A percentile compares a stretch with the other conserved stretches of the same genome.
These are phyloP conservation scores for Lotmaria passim DNA, from an alignment of 208 protist genomes.

Conservation along the genomic window DNA sequence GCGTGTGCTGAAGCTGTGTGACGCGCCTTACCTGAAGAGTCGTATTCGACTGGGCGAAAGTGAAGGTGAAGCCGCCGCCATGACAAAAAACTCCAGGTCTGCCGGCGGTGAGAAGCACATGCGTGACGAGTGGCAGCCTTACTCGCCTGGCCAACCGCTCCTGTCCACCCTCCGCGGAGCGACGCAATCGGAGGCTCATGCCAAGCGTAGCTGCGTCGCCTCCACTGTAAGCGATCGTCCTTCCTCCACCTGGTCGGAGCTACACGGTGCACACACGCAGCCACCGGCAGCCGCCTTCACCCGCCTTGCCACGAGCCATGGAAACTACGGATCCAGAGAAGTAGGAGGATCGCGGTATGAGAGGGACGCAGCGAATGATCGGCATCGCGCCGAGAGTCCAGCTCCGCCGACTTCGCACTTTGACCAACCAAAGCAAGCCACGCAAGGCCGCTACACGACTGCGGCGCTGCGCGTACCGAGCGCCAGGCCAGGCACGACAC, in stretches of 20 bases:
- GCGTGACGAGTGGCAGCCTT: too few species aligned
- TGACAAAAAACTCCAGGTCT: background rate
- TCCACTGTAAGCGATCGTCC: background rate
- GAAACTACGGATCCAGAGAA: background rate
- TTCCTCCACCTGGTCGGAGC: constrained; percentile 4
- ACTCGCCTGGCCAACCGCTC: background rate
- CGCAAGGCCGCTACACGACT: background rate
- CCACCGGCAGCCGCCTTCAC: background rate
- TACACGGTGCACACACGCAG: background rate
- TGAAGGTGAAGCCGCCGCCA: background rate
- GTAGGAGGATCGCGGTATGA: background rate
- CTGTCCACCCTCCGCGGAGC: background rate
- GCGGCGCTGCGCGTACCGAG: background rate
- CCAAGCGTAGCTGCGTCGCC: constrained; percentile 1
- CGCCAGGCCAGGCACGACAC: constrained; percentile 7
- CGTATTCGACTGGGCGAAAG: constrained; percentile 6
- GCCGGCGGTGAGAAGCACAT: background rate
- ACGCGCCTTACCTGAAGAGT: background rate
- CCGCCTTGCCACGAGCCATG: background rate
- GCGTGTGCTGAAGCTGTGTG: constrained; percentile 31
- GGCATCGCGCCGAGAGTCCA: background rate
- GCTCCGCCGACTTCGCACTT: background rate
- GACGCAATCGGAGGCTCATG: too few species aligned
- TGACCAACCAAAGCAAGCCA: background rate
- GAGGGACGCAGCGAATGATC: background rate